phyloP scores from a whole-genome alignment of 2,329 filamentous ascomycete species.

The Neobulgaria alba region DNA sequence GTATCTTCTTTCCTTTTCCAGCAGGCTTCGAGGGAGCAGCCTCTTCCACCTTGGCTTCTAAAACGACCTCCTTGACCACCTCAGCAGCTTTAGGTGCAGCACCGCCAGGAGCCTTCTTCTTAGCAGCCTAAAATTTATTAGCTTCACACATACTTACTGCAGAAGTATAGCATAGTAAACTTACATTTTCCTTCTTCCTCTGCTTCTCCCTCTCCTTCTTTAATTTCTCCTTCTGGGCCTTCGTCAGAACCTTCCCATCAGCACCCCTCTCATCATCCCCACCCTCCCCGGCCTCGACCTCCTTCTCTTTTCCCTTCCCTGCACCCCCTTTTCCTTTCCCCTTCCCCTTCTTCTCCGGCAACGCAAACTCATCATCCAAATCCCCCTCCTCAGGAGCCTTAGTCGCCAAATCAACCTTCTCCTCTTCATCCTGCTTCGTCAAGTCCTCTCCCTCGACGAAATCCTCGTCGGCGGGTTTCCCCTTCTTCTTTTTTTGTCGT shows the following conservation, averaged over 20 bases:
- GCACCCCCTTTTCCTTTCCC: slow-evolving; percentile 44
- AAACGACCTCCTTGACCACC: slow-evolving; percentile 29
- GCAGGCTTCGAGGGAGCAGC: slow-evolving; percentile 34
- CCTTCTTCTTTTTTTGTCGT: slow-evolving; percentile 67
- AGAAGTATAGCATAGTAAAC: slow-evolving; percentile 18
- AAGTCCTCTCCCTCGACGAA: slow-evolving; percentile 62
- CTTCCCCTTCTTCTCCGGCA: slow-evolving; percentile 66
- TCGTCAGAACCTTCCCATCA: slow-evolving; percentile 71
- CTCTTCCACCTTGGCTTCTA: slow-evolving; percentile 40
- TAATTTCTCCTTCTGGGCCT: slow-evolving; percentile 96
- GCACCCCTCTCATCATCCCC: slow-evolving; percentile 43
- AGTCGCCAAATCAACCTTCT: slow-evolving; percentile 40
- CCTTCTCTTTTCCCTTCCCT: slow-evolving; percentile 19
- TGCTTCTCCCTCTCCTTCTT: slow-evolving; percentile 99
- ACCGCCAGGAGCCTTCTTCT: slow-evolving; percentile 62
- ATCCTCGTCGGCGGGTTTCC: slow-evolving; percentile 66
- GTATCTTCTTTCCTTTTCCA: slow-evolving; percentile 86
- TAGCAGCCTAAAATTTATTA: slow-evolving; percentile 56
- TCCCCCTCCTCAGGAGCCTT: slow-evolving; percentile 76
- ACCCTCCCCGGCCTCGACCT: slow-evolving; percentile 27
- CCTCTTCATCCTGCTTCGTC: slow-evolving; percentile 36
- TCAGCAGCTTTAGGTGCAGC: slow-evolving; percentile 46
- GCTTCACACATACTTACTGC: background rate
- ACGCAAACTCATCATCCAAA: slow-evolving; percentile 77
- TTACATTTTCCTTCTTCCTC: slow-evolving; percentile 93